Evolutionary conservation across 768 basidiomycete species (phyloP), one percentile per base, ranked within the genome.

Genomic region (Kwoniella heveanensis): DNA sequence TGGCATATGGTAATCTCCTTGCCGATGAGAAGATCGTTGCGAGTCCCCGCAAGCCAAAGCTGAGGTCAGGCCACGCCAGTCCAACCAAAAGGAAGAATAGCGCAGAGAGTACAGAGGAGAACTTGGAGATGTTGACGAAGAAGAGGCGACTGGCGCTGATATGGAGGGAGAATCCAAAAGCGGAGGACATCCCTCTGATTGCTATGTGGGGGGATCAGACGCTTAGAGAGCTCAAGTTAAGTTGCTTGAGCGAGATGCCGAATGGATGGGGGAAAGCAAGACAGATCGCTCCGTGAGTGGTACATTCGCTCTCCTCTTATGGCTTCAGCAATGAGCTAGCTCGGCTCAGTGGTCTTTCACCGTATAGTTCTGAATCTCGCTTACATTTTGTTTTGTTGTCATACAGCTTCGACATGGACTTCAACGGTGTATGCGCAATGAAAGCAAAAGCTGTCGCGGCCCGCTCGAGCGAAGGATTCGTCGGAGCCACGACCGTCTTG

Each of bases 321-420:
- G 22, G 17, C 46, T 19, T 47, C 46, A n/a, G n/a, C n/a, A n/a
- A n/a, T n/a, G n/a, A n/a, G n/a, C n/a, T n/a, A n/a, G n/a, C n/a
- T n/a, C n/a, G n/a, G n/a, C n/a, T n/a, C n/a, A n/a, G n/a, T n/a
- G n/a, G n/a, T n/a, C n/a, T n/a, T n/a, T n/a, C n/a, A n/a, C n/a
- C n/a, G n/a, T n/a, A n/a, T n/a, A n/a, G n/a, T n/a, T n/a, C n/a
- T n/a, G n/a, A n/a, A n/a, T n/a, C n/a, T n/a, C n/a, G n/a, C 32
- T 7, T 36, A 36, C 32, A 36, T 7, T 36, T 36, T 13, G 32
- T 6, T 36, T 36, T n/a, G n/a, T 32, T 17, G 12, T 22, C 12
- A 10, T 1, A 46, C 32, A 76, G 74, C 3, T 76, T 76, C 47
- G 71, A 76, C 29, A 60, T 76, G 57, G 74, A 76, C 46, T 76